These are phyloP conservation scores for Keithomyces neogunnii DNA, from an alignment of 2,329 filamentous ascomycete species.

Conservation along the genomic window DNA sequence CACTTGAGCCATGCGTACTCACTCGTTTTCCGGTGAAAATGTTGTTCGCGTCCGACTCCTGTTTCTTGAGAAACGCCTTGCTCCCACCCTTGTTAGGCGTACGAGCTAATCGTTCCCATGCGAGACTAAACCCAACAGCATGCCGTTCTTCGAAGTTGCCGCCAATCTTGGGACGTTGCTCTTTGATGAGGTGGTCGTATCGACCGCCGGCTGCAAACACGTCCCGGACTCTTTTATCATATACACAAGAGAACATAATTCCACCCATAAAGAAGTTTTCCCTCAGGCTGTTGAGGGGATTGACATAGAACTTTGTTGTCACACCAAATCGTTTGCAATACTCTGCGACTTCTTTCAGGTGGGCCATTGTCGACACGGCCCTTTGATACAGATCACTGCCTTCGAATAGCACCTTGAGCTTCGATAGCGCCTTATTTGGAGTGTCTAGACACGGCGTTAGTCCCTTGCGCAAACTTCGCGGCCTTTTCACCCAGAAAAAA, in stretches of 20 bases:
- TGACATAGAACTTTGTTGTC: slow-evolving; percentile 71
- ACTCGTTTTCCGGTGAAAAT: slow-evolving; percentile 57
- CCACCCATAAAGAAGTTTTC: slow-evolving; percentile 85
- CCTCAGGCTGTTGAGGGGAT: slow-evolving; percentile 78
- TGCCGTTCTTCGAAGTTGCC: slow-evolving; percentile 58
- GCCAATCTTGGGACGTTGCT: slow-evolving; percentile 65
- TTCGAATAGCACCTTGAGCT: slow-evolving; percentile 51
- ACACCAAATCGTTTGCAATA: slow-evolving; percentile 72
- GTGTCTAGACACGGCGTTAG: slow-evolving; percentile 31
- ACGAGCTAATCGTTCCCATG: slow-evolving; percentile 73
- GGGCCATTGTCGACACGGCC: slow-evolving; percentile 66
- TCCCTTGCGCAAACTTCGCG: too few relatives aligned
- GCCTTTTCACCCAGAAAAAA: too few relatives aligned
- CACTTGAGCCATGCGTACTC: slow-evolving; percentile 22
- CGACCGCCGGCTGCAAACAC: slow-evolving; percentile 90
- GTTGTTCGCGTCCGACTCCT: slow-evolving; percentile 51
- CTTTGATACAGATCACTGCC: slow-evolving; percentile 62
- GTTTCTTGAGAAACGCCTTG: slow-evolving; percentile 60
- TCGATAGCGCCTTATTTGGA: slow-evolving; percentile 47
- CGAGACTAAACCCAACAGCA: slow-evolving; percentile 86
- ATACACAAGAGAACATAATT: slow-evolving; percentile 82
- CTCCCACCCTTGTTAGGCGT: slow-evolving; percentile 45
- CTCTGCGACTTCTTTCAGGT: slow-evolving; percentile 68
- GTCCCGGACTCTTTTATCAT: slow-evolving; percentile 73
- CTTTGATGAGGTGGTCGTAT: slow-evolving; percentile 82